Percentiles rank a stretch among this genome's conserved stretches.
phyloP scores from a whole-genome alignment of 2,329 filamentous ascomycete species.

The Drechslerella dactyloides region DNA sequence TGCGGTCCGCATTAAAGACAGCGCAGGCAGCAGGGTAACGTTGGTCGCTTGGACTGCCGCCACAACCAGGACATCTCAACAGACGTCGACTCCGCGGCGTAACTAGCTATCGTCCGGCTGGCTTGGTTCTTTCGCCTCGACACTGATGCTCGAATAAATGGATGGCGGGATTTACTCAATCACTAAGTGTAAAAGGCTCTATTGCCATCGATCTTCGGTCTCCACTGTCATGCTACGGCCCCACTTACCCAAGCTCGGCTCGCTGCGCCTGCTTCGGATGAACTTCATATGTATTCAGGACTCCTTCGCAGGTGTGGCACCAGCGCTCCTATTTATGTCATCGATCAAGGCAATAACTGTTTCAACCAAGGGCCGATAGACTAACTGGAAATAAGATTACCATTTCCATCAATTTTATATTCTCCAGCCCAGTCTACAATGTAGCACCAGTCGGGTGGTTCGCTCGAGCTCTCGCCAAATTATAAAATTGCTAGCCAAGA shows the following conservation, averaged over 20 bases:
- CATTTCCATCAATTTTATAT: neutral
- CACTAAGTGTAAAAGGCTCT: neutral
- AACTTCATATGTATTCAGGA: neutral
- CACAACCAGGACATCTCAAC: neutral
- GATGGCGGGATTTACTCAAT: neutral
- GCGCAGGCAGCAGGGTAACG: conserved; percentile 28
- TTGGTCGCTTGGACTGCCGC: neutral
- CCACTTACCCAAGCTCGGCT: neutral
- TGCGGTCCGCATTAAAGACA: conserved; percentile 14
- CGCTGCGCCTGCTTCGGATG: neutral
- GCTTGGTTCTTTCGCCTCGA: neutral
- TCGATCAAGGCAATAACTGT: neutral
- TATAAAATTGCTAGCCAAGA: conserved; percentile 1
- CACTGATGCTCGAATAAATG: neutral
- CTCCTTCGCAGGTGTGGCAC: neutral
- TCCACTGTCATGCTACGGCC: neutral
- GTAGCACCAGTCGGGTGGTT: neutral
- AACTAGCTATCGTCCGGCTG: neutral
- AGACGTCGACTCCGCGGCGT: neutral
- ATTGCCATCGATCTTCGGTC: neutral
- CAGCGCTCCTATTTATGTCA: conserved; percentile 3
- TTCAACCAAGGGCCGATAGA: neutral
- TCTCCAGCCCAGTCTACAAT: neutral
- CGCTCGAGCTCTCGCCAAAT: neutral
- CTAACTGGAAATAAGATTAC: neutral